phyloP scores from a whole-genome alignment of 106 monocot species.

The Chionographis japonica region DNA sequence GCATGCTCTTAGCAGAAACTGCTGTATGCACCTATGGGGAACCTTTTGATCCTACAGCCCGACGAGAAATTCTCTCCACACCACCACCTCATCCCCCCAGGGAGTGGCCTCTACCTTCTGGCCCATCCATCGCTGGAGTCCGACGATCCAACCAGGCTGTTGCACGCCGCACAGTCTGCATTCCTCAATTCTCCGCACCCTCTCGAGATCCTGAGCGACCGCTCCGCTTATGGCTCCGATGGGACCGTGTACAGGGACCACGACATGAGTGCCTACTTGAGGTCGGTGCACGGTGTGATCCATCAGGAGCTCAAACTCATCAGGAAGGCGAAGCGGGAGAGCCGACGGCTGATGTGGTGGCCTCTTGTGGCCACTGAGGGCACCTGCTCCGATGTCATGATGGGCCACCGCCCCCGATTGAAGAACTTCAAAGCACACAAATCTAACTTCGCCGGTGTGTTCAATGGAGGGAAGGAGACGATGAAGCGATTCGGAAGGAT shows the following conservation, averaged over 20 bases:
- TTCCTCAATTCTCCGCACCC: slow-evolving; percentile 95
- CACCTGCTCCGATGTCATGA: not conserved
- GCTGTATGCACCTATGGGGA: slow-evolving; percentile 78
- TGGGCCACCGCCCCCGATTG: not conserved
- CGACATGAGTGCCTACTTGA: slow-evolving; percentile 66
- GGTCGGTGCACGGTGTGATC: slow-evolving; percentile 34
- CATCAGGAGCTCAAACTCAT: slow-evolving; percentile 32
- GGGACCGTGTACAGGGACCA: slow-evolving; percentile 73
- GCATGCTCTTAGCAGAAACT: slow-evolving; percentile 38
- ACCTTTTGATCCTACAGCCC: slow-evolving; percentile 78
- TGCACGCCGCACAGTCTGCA: slow-evolving; percentile 44
- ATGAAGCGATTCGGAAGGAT: slow-evolving; percentile 33
- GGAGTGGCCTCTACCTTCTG: slow-evolving; percentile 61
- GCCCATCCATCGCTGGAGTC: slow-evolving; percentile 13
- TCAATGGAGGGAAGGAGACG: slow-evolving; percentile 45
- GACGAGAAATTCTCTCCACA: slow-evolving; percentile 68
- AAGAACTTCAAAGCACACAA: not conserved
- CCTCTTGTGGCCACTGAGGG: slow-evolving; percentile 18
- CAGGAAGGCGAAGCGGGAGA: slow-evolving; percentile 34
- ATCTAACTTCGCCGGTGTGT: slow-evolving; percentile 38
- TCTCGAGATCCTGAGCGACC: slow-evolving; percentile 77
- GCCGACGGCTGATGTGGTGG: slow-evolving; percentile 29
- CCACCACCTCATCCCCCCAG: slow-evolving; percentile 78
- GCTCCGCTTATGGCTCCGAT: slow-evolving; percentile 62
- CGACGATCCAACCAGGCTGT: slow-evolving; percentile 15